These are phyloP conservation scores for Fusarium miscanthi DNA, from an alignment of 2,329 filamentous ascomycete species.

Conservation along the genomic window DNA sequence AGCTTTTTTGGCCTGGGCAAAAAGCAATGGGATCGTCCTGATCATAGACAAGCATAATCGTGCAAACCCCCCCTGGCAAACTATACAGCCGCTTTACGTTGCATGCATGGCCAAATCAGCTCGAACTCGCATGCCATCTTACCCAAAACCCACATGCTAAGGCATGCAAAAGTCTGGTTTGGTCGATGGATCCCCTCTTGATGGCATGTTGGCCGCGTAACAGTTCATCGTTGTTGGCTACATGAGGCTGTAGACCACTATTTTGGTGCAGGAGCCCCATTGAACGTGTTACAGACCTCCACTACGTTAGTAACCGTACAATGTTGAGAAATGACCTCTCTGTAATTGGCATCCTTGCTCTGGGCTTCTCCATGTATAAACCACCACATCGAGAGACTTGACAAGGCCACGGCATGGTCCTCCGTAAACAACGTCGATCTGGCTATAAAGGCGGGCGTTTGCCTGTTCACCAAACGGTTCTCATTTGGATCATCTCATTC, in stretches of 20 bases:
- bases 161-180: conserved; percentile 28
- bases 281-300: conserved; percentile 18
- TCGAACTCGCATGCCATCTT: conserved; percentile 27
- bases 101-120: conserved; percentile 26
- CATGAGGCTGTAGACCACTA: conserved; percentile 26
- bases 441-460: conserved; percentile 11
- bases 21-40: conserved; percentile 10
- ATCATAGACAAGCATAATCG: conserved; percentile 2
- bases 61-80: neutral
- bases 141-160: conserved; percentile 17
- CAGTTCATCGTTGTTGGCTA: conserved; percentile 19
- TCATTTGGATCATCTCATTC: neutral
- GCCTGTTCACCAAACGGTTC: neutral
- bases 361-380: conserved; percentile 29
- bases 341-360: conserved; percentile 18
- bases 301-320: conserved; percentile 13
- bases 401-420: conserved; percentile 1
- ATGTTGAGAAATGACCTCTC: conserved; percentile 20
- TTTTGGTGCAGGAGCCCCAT: conserved; percentile 13
- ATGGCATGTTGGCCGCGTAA: conserved; percentile 32
- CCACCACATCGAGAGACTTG: conserved; percentile 10
- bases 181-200: conserved; percentile 4
- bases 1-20: conserved; percentile 25
- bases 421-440: neutral
- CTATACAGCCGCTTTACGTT: conserved; percentile 22